Base-by-base conservation (phyloP, 371 early-diverging fungal genomes). In the Synchytrium microbalum region DNA sequence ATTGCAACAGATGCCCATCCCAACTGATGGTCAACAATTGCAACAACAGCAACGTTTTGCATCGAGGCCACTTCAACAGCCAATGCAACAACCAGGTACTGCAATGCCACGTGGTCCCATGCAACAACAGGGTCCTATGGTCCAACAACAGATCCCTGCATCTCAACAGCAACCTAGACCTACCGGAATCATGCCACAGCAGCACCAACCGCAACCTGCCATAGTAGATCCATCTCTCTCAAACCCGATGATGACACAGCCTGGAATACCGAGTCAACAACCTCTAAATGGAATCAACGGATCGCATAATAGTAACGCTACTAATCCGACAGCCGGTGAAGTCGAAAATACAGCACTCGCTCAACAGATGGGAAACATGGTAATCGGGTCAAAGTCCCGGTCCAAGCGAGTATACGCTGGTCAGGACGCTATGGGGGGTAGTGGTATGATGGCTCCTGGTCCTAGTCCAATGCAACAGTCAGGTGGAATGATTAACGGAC, bases 51-150 rank as follows among this genome's bases (percentile, higher is more conserved):
- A n/a, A n/a, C n/a, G n/a, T n/a, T n/a, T n/a, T n/a, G n/a, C n/a
- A n/a, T n/a, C n/a, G n/a, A n/a, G 13, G 56, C 56, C 56, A 13
- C 13, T 24, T 24, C 56, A 55, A 28, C 56, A 55, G 56, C 56
- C 24, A 24, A 25, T 25, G 8, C 56, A 55, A 28, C 56, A n/a
- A 55, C 25, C 56, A 24, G 23, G 8, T 28, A 5, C 25, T 28
- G 23, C 13, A n/a, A n/a, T 55, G 25, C 5, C 24, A 24, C 8
- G 56, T 25, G 13, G 28, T 24, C 56, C 28, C 56, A n/a, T 25
- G 14, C 51, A 14, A 13, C 51, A 51, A 13, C 51, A 51, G 51
- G 14, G 51, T n/a, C n/a, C 51, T n/a, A 13, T n/a, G 51, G 51
- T 51, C 51, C n/a, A n/a, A n/a, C n/a, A n/a, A n/a, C n/a, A n/a